Evolutionary conservation across 164 flowering plant genomes (phyloP).

Genomic region (Liriodendron chinense): DNA sequence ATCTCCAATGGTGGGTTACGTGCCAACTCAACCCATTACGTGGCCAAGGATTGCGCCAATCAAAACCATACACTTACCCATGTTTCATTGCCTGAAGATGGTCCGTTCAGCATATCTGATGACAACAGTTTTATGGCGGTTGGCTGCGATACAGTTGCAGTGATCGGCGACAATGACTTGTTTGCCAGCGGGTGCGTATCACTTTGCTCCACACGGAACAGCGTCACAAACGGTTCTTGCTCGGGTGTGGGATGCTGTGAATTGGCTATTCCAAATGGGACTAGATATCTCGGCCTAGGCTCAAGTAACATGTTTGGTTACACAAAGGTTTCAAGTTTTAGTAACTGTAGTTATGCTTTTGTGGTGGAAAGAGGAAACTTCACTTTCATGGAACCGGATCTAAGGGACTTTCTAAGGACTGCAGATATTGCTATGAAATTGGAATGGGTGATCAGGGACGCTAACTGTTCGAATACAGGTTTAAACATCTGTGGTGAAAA

Average conservation of each 20-base stretch:
- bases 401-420: slow-evolving; percentile 14
- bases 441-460: slow-evolving; percentile 19
- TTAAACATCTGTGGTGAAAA: slow-evolving; percentile 20
- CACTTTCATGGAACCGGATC: slow-evolving; percentile 15
- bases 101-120: slow-evolving; percentile 23
- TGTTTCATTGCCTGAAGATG: slow-evolving; percentile 17
- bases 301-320: slow-evolving; percentile 12
- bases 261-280: slow-evolving; percentile 24
- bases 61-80: not conserved
- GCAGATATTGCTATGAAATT: slow-evolving; percentile 23
- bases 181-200: slow-evolving; percentile 28
- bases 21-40: slow-evolving; percentile 18
- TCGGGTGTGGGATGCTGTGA: slow-evolving; percentile 30
- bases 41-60: slow-evolving; percentile 18
- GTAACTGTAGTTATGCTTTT: slow-evolving; percentile 20
- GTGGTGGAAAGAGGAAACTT: slow-evolving; percentile 22
- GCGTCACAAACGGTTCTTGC: slow-evolving; percentile 21
- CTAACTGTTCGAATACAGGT: slow-evolving; percentile 9
- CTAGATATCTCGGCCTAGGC: slow-evolving; percentile 16
- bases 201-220: slow-evolving; percentile 16
- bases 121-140: slow-evolving; percentile 22
- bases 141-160: slow-evolving; percentile 29
- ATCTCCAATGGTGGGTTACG: slow-evolving; percentile 18
- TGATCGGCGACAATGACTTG: slow-evolving; percentile 15
- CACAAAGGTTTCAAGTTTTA: slow-evolving; percentile 6